Evolutionary conservation across 148 eudicot species (phyloP).

Genomic region (Rhododendron williamsianum): DNA sequence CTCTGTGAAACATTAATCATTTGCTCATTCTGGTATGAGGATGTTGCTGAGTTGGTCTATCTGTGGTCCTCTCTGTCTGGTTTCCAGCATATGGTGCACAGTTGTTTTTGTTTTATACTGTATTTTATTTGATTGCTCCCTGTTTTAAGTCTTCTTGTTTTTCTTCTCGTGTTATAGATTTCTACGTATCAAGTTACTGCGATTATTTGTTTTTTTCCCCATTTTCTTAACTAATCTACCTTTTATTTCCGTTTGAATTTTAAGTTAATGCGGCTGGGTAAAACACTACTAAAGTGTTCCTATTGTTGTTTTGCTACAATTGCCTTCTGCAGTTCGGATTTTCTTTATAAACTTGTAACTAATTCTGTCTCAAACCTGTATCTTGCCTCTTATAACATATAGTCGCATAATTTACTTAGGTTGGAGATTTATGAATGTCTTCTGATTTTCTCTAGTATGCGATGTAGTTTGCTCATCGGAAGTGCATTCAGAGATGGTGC

Average conservation of each 20-base stretch:
- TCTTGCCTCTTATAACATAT: neutral
- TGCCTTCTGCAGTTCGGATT: neutral
- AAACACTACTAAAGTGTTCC: neutral
- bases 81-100: neutral
- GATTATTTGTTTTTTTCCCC: neutral
- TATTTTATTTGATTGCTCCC: neutral
- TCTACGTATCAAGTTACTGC: neutral
- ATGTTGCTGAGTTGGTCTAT: neutral
- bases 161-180: neutral
- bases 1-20: neutral
- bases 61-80: neutral
- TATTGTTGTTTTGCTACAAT: neutral
- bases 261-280: neutral
- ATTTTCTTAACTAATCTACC: neutral
- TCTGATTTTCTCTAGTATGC: neutral
- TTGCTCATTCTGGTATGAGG: neutral
- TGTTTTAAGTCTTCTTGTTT: neutral
- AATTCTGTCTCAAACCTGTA: neutral
- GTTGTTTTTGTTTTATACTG: neutral
- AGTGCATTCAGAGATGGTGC: slow-evolving; percentile 87
- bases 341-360: neutral
- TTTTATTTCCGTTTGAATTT: neutral
- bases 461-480: slow-evolving; percentile 79
- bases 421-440: neutral
- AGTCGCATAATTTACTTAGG: neutral